phyloP scores from a whole-genome alignment of 139 green algal genomes.

The Chlamydomonas sphaeroides region DNA sequence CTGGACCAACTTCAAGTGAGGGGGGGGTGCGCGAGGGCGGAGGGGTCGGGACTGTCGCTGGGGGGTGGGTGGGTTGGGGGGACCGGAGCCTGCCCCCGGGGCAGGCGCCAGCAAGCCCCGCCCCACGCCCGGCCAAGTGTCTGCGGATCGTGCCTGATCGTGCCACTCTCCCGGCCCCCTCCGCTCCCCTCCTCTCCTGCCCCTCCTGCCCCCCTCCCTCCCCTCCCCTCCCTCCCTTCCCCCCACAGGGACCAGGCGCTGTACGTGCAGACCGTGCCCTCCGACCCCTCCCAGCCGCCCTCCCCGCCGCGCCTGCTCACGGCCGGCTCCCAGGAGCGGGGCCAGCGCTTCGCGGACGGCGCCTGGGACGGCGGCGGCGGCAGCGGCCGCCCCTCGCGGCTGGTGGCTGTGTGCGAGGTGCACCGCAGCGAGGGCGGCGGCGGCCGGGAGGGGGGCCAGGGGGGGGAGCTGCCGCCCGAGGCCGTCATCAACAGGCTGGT shows the following conservation, averaged over 20 bases:
- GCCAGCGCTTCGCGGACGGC: constrained; percentile 70
- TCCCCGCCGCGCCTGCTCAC: constrained; percentile 24
- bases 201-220: no score
- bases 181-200: no score
- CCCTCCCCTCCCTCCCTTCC: no score
- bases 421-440: constrained; percentile 39
- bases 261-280: constrained; percentile 63
- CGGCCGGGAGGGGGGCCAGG: no score
- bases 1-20: constrained; percentile 78
- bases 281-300: not conserved
- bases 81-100: no score
- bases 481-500: constrained; percentile 63
- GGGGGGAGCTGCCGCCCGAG: constrained; percentile 65
- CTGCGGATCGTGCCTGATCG: no score
- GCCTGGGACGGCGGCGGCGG: constrained; percentile 52
- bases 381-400: no score
- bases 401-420: constrained; percentile 52
- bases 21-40: not conserved
- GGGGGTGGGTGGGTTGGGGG: no score
- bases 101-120: no score
- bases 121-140: no score
- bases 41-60: no score
- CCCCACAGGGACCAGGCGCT: constrained; percentile 72
- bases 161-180: no score
- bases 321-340: constrained; percentile 23